A percentile compares a stretch with the other conserved stretches of the same genome.
phyloP scores from a whole-genome alignment of 2,329 filamentous ascomycete genomes.

The Capronia epimyces region DNA sequence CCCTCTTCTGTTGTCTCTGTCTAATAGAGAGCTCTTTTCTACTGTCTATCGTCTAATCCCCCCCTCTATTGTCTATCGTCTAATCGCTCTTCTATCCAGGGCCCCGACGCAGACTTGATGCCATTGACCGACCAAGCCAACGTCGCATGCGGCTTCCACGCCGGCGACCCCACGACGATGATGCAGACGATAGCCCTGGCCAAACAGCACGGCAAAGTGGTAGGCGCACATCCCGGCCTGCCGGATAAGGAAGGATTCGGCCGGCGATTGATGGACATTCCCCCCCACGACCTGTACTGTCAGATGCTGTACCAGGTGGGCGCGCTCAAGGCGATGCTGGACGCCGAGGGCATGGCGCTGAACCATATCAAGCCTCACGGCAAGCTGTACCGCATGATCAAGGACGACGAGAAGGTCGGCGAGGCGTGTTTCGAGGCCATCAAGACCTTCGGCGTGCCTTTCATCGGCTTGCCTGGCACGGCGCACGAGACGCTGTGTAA shows the following conservation, averaged over 20 bases:
- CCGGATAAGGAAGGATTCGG: conserved; percentile 56
- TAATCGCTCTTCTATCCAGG: too few species aligned
- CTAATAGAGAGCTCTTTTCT: too few species aligned
- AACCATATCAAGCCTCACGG: conserved; percentile 61
- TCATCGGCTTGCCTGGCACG: too few species aligned
- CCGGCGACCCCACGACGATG: conserved; percentile 60
- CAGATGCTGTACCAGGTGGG: conserved; percentile 59
- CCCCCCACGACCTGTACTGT: conserved; percentile 51
- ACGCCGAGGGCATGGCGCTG: conserved; percentile 50
- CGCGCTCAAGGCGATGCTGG: conserved; percentile 54
- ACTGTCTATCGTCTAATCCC: too few species aligned
- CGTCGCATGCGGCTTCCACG: conserved; percentile 56
- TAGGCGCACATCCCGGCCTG: conserved; percentile 59
- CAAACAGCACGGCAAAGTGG: conserved; percentile 51
- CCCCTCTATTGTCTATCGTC: too few species aligned
- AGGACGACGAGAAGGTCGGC: conserved; percentile 47
- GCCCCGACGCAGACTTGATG: conserved; percentile 56
- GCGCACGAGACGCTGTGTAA: too few species aligned
- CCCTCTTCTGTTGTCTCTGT: too few species aligned
- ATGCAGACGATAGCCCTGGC: conserved; percentile 52
- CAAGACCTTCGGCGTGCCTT: too few species aligned
- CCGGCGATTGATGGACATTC: conserved; percentile 54
- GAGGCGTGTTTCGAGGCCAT: conserved; percentile 49
- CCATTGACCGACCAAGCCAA: conserved; percentile 57
- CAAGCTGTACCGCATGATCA: too few species aligned